phyloP scores from a whole-genome alignment of 2,329 filamentous ascomycete species.

The Pseudogymnoascus sp. region DNA sequence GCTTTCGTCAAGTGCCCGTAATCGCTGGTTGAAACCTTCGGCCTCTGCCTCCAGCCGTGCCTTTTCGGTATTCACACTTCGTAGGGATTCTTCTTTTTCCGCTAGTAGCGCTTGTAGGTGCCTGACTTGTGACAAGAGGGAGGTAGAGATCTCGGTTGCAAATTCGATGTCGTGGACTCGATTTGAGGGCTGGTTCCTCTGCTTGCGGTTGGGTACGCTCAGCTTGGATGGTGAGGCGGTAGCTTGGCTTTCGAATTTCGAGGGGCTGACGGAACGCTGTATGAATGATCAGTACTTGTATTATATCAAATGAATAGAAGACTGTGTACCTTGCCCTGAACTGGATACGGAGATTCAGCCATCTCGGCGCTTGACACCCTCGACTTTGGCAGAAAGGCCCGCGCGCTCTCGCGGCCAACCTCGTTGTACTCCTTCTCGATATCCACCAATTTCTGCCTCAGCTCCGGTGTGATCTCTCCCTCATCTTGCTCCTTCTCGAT shows the following conservation, averaged over 20 bases:
- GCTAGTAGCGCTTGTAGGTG: conserved; percentile 77
- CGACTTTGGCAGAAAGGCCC: conserved; percentile 80
- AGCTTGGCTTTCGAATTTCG: conserved; percentile 76
- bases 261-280: conserved; percentile 62
- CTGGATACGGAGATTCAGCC: conserved; percentile 34
- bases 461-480: conserved; percentile 70
- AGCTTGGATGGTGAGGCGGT: conserved; percentile 84
- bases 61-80: conserved; percentile 64
- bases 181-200: conserved; percentile 81
- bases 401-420: conserved; percentile 78
- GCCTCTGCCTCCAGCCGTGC: conserved; percentile 74
- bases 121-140: conserved; percentile 85
- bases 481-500: conserved; percentile 71
- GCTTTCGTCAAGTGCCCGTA: conserved; percentile 81
- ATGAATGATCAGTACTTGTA: conserved; percentile 12
- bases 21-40: conserved; percentile 68
- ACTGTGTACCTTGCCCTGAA: conserved; percentile 37
- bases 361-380: conserved; percentile 65
- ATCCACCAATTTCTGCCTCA: conserved; percentile 74
- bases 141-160: conserved; percentile 95
- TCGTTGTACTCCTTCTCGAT: conserved; percentile 95
- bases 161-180: conserved; percentile 95
- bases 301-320: conserved; percentile 2
- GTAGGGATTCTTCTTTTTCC: conserved; percentile 82
- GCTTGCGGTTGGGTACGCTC: conserved; percentile 75